Evolutionary conservation across 139 green algal genomes (phyloP).

Genomic region (Limnomonas spitsbergensis): DNA sequence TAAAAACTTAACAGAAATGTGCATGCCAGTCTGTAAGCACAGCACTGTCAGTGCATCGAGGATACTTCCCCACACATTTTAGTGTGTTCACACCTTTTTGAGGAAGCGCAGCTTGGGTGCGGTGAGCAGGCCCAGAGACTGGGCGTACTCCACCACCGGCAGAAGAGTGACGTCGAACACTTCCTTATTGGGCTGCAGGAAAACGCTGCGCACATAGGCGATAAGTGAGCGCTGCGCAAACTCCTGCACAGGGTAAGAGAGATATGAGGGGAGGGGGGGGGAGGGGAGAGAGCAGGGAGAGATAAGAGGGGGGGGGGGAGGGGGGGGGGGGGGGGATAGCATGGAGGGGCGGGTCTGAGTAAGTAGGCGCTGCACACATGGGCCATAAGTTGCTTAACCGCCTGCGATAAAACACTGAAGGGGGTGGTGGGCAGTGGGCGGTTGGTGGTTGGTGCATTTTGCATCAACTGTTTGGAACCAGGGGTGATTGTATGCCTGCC

Average conservation of each 20-base stretch:
- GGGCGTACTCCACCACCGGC: slow-evolving; percentile 68
- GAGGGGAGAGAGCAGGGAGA: too few relatives aligned
- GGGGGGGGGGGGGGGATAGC: too few relatives aligned
- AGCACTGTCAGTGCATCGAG: not conserved
- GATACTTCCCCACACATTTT: slow-evolving; percentile 4
- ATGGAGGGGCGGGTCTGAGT: too few relatives aligned
- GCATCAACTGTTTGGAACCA: too few relatives aligned
- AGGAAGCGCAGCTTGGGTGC: slow-evolving; percentile 85
- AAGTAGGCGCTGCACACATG: too few relatives aligned
- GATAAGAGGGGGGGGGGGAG: too few relatives aligned
- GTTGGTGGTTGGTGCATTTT: too few relatives aligned
- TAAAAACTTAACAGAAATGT: not conserved
- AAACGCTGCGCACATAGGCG: slow-evolving; percentile 85
- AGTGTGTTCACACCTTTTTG: slow-evolving; percentile 38
- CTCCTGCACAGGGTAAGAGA: slow-evolving; percentile 57
- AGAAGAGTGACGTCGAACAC: slow-evolving; percentile 82
- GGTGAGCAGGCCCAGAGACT: slow-evolving; percentile 75
- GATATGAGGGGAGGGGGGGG: too few relatives aligned
- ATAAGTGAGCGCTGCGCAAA: slow-evolving; percentile 80
- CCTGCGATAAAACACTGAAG: too few relatives aligned
- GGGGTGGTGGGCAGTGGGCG: too few relatives aligned
- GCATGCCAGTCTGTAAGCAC: not conserved
- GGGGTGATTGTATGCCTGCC: too few relatives aligned
- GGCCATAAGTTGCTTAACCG: too few relatives aligned
- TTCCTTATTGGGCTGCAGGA: slow-evolving; percentile 75